phyloP scores from a whole-genome alignment of 371 early-diverging fungal species.

The Lichtheimia ornata region DNA sequence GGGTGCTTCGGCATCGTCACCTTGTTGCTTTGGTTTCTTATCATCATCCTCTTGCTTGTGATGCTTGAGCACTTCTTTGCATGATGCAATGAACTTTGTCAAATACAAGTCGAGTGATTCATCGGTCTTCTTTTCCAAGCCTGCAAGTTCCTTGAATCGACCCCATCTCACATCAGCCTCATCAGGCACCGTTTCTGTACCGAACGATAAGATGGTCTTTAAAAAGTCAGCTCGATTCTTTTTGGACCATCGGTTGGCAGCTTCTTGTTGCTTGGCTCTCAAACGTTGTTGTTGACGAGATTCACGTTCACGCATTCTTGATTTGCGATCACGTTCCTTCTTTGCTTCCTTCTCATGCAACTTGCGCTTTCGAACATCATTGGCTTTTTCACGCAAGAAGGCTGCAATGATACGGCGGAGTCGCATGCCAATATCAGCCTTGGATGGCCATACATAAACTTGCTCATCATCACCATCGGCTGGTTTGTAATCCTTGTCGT shows the following conservation, averaged over 20 bases:
- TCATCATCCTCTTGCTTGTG: slow-evolving; percentile 24
- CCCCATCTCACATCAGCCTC: slow-evolving; percentile 59
- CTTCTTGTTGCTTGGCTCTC: slow-evolving; percentile 43
- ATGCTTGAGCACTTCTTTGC: slow-evolving; percentile 62
- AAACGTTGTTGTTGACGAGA: slow-evolving; percentile 46
- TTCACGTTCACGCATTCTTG: slow-evolving; percentile 50
- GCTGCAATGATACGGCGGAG: slow-evolving; percentile 73
- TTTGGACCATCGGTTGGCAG: slow-evolving; percentile 67
- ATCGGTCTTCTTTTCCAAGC: slow-evolving; percentile 69
- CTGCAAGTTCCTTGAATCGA: slow-evolving; percentile 71
- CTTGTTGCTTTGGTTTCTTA: neutral
- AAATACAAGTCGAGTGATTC: slow-evolving; percentile 69
- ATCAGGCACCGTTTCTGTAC: slow-evolving; percentile 52
- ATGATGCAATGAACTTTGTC: slow-evolving; percentile 53
- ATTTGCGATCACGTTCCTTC: slow-evolving; percentile 41
- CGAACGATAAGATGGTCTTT: slow-evolving; percentile 70
- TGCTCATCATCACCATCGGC: slow-evolving; percentile 15
- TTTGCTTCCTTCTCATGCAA: slow-evolving; percentile 47
- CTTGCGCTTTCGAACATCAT: slow-evolving; percentile 43
- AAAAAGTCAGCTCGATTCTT: slow-evolving; percentile 73
- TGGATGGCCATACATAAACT: slow-evolving; percentile 63
- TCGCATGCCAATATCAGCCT: slow-evolving; percentile 76
- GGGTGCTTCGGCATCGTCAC: neutral
- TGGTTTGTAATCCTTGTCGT: slow-evolving; percentile 16
- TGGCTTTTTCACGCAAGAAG: slow-evolving; percentile 62